These are phyloP conservation scores for Arthroderma uncinatum DNA, from an alignment of 2,329 filamentous ascomycete species.

Conservation along the genomic window DNA sequence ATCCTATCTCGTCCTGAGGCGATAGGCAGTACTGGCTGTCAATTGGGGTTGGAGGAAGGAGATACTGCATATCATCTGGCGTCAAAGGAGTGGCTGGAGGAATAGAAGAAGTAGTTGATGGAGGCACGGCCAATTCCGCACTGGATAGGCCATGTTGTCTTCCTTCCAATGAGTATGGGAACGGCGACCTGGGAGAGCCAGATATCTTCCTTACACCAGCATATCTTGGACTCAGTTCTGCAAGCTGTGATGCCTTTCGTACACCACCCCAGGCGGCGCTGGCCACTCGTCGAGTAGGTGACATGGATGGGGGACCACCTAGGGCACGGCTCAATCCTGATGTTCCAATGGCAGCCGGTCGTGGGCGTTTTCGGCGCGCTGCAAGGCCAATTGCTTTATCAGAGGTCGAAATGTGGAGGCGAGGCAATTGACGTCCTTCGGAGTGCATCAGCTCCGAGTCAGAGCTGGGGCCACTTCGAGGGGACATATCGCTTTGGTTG, in stretches of 20 bases:
- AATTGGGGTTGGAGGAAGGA: conserved; percentile 31
- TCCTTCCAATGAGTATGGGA: conserved; percentile 36
- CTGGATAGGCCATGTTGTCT: conserved; percentile 24
- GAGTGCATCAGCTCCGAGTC: not conserved
- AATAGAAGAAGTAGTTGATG: conserved; percentile 26
- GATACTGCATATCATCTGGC: conserved; percentile 32
- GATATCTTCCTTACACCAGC: conserved; percentile 38
- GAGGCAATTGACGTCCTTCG: conserved; percentile 20
- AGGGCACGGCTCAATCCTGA: conserved; percentile 10
- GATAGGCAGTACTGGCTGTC: conserved; percentile 30
- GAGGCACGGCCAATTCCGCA: conserved; percentile 23
- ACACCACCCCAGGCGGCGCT: conserved; percentile 20
- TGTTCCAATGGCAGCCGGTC: conserved; percentile 38
- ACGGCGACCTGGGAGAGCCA: conserved; percentile 37
- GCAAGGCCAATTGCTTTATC: conserved; percentile 37
- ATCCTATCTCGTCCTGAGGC: conserved; percentile 21
- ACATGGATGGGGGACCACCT: conserved; percentile 29
- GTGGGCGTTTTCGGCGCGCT: conserved; percentile 36
- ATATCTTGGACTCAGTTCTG: conserved; percentile 27
- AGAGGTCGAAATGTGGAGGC: conserved; percentile 15
- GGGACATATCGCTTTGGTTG: not conserved
- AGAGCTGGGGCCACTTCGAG: not conserved
- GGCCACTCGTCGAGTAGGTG: conserved; percentile 25
- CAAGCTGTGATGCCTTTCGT: conserved; percentile 35
- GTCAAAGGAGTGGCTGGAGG: conserved; percentile 36